Evolutionary conservation across 2,329 filamentous ascomycete genomes (phyloP).

Genomic region (Cryphonectria carpinicola): DNA sequence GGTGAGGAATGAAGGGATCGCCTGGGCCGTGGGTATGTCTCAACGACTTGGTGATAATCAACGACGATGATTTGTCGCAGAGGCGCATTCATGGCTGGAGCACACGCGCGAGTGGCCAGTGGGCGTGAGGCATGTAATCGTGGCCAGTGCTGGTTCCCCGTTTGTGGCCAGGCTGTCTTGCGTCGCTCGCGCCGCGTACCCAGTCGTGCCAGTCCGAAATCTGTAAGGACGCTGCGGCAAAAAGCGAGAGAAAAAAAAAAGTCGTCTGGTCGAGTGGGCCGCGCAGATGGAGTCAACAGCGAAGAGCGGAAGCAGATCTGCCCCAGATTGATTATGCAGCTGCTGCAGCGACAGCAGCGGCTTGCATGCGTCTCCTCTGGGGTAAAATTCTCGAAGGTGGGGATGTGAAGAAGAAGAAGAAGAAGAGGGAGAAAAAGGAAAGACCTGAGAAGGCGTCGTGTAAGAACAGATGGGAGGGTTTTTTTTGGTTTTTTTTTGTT

Average conservation of each 20-base stretch:
- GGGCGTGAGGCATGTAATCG: constrained; percentile 24
- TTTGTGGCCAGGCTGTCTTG: constrained; percentile 28
- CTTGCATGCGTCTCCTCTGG: constrained; percentile 9
- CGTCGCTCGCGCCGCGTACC: constrained; percentile 26
- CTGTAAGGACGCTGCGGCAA: constrained; percentile 17
- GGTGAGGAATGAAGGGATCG: constrained; percentile 32
- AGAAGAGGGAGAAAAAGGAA: background rate
- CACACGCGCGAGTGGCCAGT: constrained; percentile 19
- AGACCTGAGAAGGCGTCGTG: background rate
- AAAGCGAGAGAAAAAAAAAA: background rate
- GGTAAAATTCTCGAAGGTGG: background rate
- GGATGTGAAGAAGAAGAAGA: background rate
- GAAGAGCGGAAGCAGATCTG: constrained; percentile 12
- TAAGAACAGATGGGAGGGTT: too few species aligned
- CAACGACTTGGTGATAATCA: constrained; percentile 18
- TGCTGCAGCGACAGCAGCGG: constrained; percentile 4
- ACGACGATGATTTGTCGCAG: constrained; percentile 25
- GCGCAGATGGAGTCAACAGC: constrained; percentile 21
- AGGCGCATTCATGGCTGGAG: constrained; percentile 26
- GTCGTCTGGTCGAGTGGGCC: constrained; percentile 15
- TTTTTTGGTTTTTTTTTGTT: background rate
- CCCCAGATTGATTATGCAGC: constrained; percentile 20
- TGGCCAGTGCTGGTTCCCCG: constrained; percentile 27
- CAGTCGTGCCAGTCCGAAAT: constrained; percentile 17
- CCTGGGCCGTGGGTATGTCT: constrained; percentile 23